phyloP scores from a whole-genome alignment of 1,139 yeast species.

The Eremothecium gossypii region DNA sequence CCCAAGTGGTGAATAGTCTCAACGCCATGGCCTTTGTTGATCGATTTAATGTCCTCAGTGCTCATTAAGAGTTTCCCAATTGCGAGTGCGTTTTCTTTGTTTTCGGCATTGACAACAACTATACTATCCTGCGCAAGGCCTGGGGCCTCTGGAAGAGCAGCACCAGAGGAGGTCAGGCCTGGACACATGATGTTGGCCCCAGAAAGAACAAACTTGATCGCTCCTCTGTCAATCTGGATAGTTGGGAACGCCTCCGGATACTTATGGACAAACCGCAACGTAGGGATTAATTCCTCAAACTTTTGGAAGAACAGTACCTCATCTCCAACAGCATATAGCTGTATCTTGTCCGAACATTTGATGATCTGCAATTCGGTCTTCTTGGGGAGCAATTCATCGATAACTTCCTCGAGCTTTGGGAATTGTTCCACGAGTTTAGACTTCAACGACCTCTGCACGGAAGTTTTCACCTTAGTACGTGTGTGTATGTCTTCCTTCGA shows the following conservation, averaged over 20 bases:
- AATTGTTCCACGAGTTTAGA: constrained; percentile 63
- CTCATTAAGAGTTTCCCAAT: constrained; percentile 82
- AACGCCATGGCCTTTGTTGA: constrained; percentile 85
- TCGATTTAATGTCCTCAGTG: constrained; percentile 75
- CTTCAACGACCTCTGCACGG: constrained; percentile 80
- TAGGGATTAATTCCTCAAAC: constrained; percentile 75
- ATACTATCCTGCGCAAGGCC: constrained; percentile 54
- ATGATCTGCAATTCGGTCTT: constrained; percentile 75
- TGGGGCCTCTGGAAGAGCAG: constrained; percentile 63
- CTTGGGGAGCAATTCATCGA: constrained; percentile 82
- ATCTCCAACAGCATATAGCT: constrained; percentile 62
- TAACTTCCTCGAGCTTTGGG: constrained; percentile 60
- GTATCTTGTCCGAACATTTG: constrained; percentile 86
- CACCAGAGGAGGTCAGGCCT: constrained; percentile 89
- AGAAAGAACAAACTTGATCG: constrained; percentile 84
- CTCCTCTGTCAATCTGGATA: constrained; percentile 92
- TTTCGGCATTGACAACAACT: constrained; percentile 84
- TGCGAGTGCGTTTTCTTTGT: constrained; percentile 85
- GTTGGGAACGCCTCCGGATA: constrained; percentile 75
- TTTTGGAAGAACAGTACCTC: constrained; percentile 76
- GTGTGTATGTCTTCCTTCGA: constrained; percentile 82
- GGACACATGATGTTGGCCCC: constrained; percentile 99
- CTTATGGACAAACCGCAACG: constrained; percentile 69
- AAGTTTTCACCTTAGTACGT: constrained; percentile 83
- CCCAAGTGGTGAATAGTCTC: constrained; percentile 81